Percentiles rank a stretch among this genome's conserved stretches.
These are phyloP conservation scores for Ceratobasidium sp. DNA, from an alignment of 1,284 basidiomycete genomes.

Conservation along the genomic window DNA sequence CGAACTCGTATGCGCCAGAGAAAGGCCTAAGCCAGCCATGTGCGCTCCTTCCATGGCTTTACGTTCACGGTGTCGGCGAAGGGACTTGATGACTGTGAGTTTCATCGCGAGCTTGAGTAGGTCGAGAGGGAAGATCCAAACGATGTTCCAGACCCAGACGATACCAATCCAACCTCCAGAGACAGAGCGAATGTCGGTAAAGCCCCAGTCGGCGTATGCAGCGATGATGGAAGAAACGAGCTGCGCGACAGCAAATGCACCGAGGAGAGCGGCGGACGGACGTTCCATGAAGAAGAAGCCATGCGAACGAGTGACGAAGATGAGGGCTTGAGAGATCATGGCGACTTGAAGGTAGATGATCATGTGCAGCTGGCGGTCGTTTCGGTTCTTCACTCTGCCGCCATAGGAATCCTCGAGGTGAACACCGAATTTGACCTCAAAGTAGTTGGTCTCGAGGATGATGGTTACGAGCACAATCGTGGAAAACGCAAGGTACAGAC, in stretches of 20 bases:
- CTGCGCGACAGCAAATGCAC: conserved; percentile 93
- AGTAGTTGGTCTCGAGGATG: conserved; percentile 91
- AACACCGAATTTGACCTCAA: conserved; percentile 91
- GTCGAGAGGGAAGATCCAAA: conserved; percentile 96
- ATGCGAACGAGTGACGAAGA: conserved; percentile 97
- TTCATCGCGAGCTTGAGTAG: conserved; percentile 97
- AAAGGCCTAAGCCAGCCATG: conserved; percentile 70
- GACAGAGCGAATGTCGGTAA: conserved; percentile 82
- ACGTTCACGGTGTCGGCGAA: conserved; percentile 77
- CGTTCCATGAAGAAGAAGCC: conserved; percentile 99
- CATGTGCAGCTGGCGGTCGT: conserved; percentile 83
- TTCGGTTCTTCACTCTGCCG: conserved; percentile 68
- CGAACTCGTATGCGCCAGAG: conserved; percentile 88
- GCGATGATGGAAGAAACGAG: conserved; percentile 96
- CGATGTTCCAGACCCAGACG: conserved; percentile 95
- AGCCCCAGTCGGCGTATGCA: conserved; percentile 91
- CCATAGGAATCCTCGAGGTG: conserved; percentile 62
- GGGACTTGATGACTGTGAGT: conserved; percentile 86
- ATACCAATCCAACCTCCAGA: conserved; percentile 97
- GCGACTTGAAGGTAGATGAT: conserved; percentile 93
- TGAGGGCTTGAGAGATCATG: conserved; percentile 97
- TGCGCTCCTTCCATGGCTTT: conserved; percentile 61
- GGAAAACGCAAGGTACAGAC: conserved; percentile 90
- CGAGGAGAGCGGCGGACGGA: conserved; percentile 89
- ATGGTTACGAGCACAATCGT: conserved; percentile 88